Evolutionary conservation across 2,329 filamentous ascomycete species (phyloP), one percentile per base, ranked within the genome.

Genomic region (Fusarium buxicola): DNA sequence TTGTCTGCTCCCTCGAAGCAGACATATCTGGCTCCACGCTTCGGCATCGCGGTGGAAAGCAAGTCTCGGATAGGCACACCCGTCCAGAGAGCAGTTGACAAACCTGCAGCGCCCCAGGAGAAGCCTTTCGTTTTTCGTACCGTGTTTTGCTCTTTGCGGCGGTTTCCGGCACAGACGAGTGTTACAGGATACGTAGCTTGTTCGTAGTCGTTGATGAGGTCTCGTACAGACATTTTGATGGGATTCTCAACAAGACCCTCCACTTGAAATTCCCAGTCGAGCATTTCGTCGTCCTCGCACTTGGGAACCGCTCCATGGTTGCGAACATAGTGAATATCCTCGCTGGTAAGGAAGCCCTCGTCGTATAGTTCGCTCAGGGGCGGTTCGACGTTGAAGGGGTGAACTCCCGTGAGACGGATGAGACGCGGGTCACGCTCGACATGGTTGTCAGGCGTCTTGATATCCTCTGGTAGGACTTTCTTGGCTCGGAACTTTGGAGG

Each of bases 1-100:
- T 91, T 90, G 74, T 97, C 93, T 2, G 92, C 92, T 12, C 94
- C 93, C 75, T 96, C 92, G 82, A 97, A 95, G 75, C 92, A 96
- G 21, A 97, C 88, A 73, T 93, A 97, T 69, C 85, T 88, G 2
- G 92, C 93, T 49, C 84, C 86, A 57, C 89, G 84, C 66, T 83
- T 80, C 1, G 92, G 92, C 56, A 80, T 86, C 3, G 92, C 92
- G 60, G 81, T 82, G 55, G 81, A 82, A 13, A 97, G 80, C 5
- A 97, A 76, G 59, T 94, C 89, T 2, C 82, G 82, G 75, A 97
- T 86, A 35, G 89, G 80, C 1, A 93, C 90, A 18, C 94, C 94
- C 0, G 94, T 97, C 83, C 92, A 97, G 1, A 97, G 78, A 0
- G 92, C 92, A 0, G 92, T 97, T 0, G 92, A 96, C 7, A 97